Evolutionary conservation across 495 filamentous ascomycete species (phyloP).

Genomic region (Talaromyces thailandensis): DNA sequence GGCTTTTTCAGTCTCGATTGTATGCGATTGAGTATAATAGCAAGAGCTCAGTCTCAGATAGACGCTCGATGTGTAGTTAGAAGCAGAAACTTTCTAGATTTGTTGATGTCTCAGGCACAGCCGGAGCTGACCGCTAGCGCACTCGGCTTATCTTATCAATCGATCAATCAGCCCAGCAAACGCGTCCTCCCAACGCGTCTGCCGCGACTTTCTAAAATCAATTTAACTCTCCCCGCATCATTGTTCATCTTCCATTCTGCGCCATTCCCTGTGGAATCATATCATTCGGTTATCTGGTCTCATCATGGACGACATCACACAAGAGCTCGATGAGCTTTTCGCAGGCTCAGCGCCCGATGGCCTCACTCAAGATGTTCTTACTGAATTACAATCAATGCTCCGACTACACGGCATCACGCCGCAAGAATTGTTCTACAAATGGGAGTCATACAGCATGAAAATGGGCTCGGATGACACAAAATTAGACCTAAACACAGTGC

Average conservation of each 20-base stretch:
- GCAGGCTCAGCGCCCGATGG: constrained; percentile 40
- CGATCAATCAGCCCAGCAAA: neutral
- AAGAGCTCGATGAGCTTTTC: constrained; percentile 65
- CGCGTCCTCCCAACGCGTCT: constrained; percentile 1
- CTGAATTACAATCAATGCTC: constrained; percentile 76
- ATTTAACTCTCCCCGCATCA: constrained; percentile 2
- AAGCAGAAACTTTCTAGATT: neutral
- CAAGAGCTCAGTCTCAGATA: neutral
- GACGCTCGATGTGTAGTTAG: neutral
- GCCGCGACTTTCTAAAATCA: neutral
- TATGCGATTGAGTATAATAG: neutral
- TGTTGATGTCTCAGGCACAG: neutral
- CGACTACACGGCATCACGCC: constrained; percentile 64
- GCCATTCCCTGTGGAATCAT: neutral
- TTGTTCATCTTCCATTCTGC: neutral
- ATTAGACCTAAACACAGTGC: constrained; percentile 56
- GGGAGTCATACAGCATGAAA: constrained; percentile 94
- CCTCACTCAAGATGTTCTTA: constrained; percentile 61
- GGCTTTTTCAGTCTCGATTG: neutral
- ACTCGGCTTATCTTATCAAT: constrained; percentile 7
- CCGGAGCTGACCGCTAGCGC: neutral
- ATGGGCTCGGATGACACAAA: constrained; percentile 71
- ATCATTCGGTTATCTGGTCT: neutral
- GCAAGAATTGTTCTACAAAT: constrained; percentile 91
- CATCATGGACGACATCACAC: constrained; percentile 19